phyloP scores from a whole-genome alignment of 306 rosid species.

The Ceratonia siliqua region DNA sequence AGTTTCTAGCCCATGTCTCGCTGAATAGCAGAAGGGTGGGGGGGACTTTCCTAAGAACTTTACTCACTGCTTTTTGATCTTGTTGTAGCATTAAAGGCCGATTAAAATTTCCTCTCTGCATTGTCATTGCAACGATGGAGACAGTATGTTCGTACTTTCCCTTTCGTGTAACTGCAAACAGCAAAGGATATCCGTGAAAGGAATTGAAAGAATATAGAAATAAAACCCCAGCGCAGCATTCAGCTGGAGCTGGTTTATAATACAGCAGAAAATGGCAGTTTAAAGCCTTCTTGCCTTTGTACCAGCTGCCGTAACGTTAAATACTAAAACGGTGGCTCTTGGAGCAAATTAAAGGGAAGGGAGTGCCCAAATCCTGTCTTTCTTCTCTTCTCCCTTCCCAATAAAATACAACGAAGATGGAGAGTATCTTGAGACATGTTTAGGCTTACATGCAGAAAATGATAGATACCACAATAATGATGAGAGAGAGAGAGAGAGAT shows the following conservation, averaged over 20 bases:
- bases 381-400: neutral
- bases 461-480: slow-evolving; percentile 53
- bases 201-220: neutral
- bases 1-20: too few relatives aligned
- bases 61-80: neutral
- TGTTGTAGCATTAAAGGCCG: neutral
- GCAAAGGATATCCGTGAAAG: slow-evolving; percentile 3
- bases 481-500: slow-evolving; percentile 21
- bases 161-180: slow-evolving; percentile 9
- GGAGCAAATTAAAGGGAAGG: neutral
- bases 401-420: slow-evolving; percentile 18
- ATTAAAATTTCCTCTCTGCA: neutral
- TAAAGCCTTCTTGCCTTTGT: neutral
- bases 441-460: slow-evolving; percentile 46
- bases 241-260: too few relatives aligned
- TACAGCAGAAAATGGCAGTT: neutral
- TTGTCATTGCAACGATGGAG: neutral
- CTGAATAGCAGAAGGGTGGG: neutral
- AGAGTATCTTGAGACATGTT: slow-evolving; percentile 31
- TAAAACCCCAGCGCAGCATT: neutral
- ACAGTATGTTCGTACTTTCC: slow-evolving; percentile 19
- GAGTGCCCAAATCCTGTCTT: neutral
- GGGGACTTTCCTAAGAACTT: neutral
- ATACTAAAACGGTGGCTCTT: slow-evolving; percentile 24
- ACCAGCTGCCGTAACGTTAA: neutral